These are phyloP conservation scores for Aspergillus glaucus DNA, from an alignment of 2,329 filamentous ascomycete species.

Conservation along the genomic window DNA sequence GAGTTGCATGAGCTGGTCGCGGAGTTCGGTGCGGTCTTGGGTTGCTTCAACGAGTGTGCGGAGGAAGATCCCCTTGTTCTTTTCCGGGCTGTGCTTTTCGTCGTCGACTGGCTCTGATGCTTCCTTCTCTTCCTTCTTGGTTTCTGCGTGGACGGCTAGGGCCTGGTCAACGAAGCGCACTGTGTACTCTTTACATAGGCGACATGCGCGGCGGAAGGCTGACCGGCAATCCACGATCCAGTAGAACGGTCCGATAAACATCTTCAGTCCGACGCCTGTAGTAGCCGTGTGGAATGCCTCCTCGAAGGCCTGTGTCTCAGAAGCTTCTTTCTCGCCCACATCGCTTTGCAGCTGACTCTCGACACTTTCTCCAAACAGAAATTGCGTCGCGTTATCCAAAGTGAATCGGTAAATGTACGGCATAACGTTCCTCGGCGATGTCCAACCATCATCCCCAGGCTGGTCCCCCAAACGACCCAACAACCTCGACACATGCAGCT, in stretches of 20 bases:
- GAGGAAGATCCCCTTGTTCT: constrained; percentile 35
- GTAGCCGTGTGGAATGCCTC: constrained; percentile 10
- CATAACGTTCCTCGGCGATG: neutral
- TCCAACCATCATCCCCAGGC: neutral
- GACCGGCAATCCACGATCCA: neutral
- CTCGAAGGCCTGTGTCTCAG: constrained; percentile 20
- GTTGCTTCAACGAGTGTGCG: constrained; percentile 37
- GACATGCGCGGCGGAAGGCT: constrained; percentile 23
- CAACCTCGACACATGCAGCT: neutral
- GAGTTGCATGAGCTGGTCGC: constrained; percentile 40
- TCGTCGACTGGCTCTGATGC: constrained; percentile 12
- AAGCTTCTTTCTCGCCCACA: constrained; percentile 6
- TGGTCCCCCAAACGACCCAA: neutral
- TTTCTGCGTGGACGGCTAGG: too few species aligned
- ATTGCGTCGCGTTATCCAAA: constrained; percentile 77
- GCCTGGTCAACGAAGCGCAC: constrained; percentile 31
- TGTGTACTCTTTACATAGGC: constrained; percentile 14
- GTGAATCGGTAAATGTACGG: constrained; percentile 36
- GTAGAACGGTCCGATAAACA: neutral
- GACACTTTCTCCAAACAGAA: constrained; percentile 60
- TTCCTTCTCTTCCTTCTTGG: too few species aligned
- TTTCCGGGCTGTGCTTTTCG: neutral
- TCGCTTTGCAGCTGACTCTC: constrained; percentile 42
- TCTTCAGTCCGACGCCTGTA: neutral
- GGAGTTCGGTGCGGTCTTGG: constrained; percentile 33